Conservation (phyloP, 768 basidiomycete species). For the Rickenella mellea region DNA sequence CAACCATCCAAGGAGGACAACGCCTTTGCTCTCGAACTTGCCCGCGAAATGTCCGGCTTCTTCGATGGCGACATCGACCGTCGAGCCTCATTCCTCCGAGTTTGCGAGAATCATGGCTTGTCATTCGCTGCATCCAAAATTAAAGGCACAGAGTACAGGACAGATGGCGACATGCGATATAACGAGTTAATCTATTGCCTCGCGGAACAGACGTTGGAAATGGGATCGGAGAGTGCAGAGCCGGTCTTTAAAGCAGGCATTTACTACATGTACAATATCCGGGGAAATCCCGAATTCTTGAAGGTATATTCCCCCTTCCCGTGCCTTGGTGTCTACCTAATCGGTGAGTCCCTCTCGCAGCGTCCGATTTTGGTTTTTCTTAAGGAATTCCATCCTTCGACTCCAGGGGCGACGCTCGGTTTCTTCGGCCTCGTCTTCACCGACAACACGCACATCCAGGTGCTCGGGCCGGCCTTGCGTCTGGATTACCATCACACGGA, state of each 20-base stretch:
- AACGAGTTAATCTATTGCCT: constrained; percentile 12
- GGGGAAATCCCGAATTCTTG: no score
- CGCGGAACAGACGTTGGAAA: constrained; percentile 14
- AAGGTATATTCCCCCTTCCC: constrained; percentile 6
- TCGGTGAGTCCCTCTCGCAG: no score
- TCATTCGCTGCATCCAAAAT: constrained; percentile 2
- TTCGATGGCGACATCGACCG: constrained; percentile 11
- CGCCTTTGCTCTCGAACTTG: constrained; percentile 9
- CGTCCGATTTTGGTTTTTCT: no score
- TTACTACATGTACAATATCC: no score
- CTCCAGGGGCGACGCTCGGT: constrained; percentile 5
- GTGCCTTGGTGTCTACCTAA: constrained; percentile 6
- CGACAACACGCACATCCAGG: constrained; percentile 6
- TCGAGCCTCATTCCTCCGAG: background rate
- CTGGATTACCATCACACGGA: constrained; percentile 4
- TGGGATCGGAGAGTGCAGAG: constrained; percentile 11
- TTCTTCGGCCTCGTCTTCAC: constrained; percentile 9
- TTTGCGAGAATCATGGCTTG: constrained; percentile 7
- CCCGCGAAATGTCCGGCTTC: constrained; percentile 13
- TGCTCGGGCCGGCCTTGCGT: constrained; percentile 5
- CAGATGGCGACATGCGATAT: constrained; percentile 11
- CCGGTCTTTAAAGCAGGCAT: constrained; percentile 16
- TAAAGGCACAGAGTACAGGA: constrained; percentile 4
- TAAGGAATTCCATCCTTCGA: no score
- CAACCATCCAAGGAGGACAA: constrained; percentile 15